Conservation (phyloP, 192 early-diverging fungal genomes). For the Coemansia sp. region DNA sequence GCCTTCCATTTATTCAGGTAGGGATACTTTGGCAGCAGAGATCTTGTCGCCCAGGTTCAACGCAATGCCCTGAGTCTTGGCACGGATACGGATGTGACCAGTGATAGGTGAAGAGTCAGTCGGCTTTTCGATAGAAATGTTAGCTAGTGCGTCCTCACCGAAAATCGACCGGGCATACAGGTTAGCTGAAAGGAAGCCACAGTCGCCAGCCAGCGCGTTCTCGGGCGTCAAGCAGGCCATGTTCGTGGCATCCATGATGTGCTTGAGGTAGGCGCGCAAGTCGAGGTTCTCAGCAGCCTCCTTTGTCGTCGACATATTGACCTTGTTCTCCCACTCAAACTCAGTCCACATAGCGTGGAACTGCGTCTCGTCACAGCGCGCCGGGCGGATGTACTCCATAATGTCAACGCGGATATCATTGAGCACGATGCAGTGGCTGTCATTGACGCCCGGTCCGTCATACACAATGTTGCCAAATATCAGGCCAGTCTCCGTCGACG, state of each 20-base stretch:
- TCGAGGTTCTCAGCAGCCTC: slow-evolving; percentile 65
- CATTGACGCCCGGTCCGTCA: slow-evolving; percentile 89
- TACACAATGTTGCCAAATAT: slow-evolving; percentile 99
- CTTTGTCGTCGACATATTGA: slow-evolving; percentile 93
- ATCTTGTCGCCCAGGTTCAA: slow-evolving; percentile 88
- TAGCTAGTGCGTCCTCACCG: slow-evolving; percentile 98
- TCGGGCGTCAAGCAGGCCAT: slow-evolving; percentile 98
- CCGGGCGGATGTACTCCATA: slow-evolving; percentile 98
- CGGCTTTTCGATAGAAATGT: slow-evolving; percentile 88
- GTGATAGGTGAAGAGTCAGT: slow-evolving; percentile 72
- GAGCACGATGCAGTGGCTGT: slow-evolving; percentile 89
- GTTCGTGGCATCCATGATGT: slow-evolving; percentile 95
- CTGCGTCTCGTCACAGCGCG: slow-evolving; percentile 84
- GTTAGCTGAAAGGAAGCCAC: slow-evolving; percentile 97
- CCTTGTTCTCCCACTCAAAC: slow-evolving; percentile 99
- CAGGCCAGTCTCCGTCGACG: slow-evolving; percentile 96
- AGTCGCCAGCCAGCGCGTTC: slow-evolving; percentile 86
- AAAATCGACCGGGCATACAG: slow-evolving; percentile 95
- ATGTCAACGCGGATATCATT: slow-evolving; percentile 99
- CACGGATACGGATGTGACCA: slow-evolving; percentile 96
- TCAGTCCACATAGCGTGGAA: slow-evolving; percentile 99
- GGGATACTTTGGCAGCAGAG: slow-evolving; percentile 47
- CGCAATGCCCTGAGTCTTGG: slow-evolving; percentile 99
- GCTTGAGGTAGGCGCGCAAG: slow-evolving; percentile 81
- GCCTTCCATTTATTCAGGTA: slow-evolving; percentile 4